Base-by-base conservation (phyloP, 176 grass and related monocot genomes). In the Oryza glaberrima region DNA sequence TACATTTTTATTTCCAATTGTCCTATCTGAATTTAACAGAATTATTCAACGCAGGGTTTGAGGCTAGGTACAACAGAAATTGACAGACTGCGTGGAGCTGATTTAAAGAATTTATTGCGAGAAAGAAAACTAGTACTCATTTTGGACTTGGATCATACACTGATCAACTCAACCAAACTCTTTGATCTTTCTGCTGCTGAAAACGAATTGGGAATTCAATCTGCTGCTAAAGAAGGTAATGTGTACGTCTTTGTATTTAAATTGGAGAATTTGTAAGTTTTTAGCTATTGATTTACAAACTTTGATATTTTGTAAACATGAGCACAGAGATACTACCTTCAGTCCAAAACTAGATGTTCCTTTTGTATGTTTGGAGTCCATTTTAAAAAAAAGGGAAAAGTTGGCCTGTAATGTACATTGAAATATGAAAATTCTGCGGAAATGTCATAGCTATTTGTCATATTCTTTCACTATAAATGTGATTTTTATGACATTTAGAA, bases 131-230 rank as follows among this genome's bases (percentile, higher is more conserved):
- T 95, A 63, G 82, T 92, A 20, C 79, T 98, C 69, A 90, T 98
- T 78, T 92, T 95, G 82, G 93, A 98, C 83, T 80, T 98, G 89
- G 93, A 95, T 67, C 96, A 95, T 86, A 98, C 96, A 56, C 68
- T 95, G 71, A 91, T 98, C 34, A 94, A 98, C 86, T 98, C 93
- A 54, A 92, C 85, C 65, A 94, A 54, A 58, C 69, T 95, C 54
- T 67, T 64, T 22, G 93, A 94, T 74, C 58, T 98, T 76, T 85
- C 86, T 76, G 1, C 77, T 84, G 86, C 91, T 82, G 96, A 98
- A 86, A 77, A 90, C 13, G 88, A 94, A 69, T 85, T 97, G 61
- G 77, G 91, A 63, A 93, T 89, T 64, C 86, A 79, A 63, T 41
- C 75, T 86, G 82, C 82, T 76, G 86, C 87, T 38, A 79, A 47